Conservation (phyloP, 805 yeast genomes). For the Ogataea salicorniae region DNA sequence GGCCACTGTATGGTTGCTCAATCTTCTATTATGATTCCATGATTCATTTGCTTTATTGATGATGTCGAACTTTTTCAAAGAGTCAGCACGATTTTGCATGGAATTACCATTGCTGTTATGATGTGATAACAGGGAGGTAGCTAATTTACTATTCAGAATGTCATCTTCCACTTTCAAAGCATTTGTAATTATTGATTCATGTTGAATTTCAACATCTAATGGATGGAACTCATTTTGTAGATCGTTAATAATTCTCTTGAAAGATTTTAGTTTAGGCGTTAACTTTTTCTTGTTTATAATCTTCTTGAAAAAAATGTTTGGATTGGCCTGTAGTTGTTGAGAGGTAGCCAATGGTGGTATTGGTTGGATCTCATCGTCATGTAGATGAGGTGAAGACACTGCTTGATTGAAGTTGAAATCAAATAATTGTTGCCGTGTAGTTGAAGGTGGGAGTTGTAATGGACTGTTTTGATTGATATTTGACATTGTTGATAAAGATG, state of each 20-base stretch:
- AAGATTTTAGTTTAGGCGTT: conserved; percentile 32
- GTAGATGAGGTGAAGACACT: background rate
- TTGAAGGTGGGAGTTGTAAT: background rate
- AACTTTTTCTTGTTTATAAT: conserved; percentile 24
- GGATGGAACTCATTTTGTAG: conserved; percentile 32
- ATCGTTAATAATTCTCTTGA: conserved; percentile 31
- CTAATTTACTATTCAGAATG: conserved; percentile 12
- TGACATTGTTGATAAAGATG: background rate
- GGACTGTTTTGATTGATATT: too few relatives aligned
- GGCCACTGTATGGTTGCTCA: conserved; percentile 4
- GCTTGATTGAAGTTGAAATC: conserved; percentile 1
- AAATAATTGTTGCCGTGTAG: background rate
- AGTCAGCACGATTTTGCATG: conserved; percentile 15
- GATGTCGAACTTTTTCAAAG: conserved; percentile 28
- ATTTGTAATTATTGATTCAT: conserved; percentile 31
- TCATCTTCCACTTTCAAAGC: conserved; percentile 29
- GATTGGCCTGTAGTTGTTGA: conserved; percentile 1
- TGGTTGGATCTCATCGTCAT: background rate
- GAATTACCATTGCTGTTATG: conserved; percentile 2
- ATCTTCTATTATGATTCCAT: conserved; percentile 28
- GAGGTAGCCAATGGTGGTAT: background rate
- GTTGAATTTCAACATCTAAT: conserved; percentile 30
- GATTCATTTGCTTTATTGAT: conserved; percentile 32
- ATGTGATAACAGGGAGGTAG: conserved; percentile 9
- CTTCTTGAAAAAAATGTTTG: conserved; percentile 28